These are phyloP conservation scores for Casuarina cunninghamiana DNA, from an alignment of 306 rosid species.

Conservation along the genomic window DNA sequence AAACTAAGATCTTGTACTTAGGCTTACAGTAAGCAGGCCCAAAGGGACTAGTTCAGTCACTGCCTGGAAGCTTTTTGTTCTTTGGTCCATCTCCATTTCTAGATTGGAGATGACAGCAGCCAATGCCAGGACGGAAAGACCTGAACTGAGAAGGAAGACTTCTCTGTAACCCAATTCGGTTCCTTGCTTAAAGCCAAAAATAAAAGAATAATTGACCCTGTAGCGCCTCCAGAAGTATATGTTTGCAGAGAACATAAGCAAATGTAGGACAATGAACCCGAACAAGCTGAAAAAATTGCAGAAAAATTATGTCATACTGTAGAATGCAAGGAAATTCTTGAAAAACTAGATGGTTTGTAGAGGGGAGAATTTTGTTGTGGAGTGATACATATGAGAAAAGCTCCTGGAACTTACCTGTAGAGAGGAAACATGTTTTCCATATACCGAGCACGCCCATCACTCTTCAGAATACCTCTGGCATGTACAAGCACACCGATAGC, in stretches of 20 bases:
- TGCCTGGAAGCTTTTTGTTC: slow-evolving; percentile 24
- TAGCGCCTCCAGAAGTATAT: slow-evolving; percentile 70
- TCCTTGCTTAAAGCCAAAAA: slow-evolving; percentile 77
- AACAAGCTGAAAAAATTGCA: slow-evolving; percentile 53
- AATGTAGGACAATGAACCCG: slow-evolving; percentile 64
- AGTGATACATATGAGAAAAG: background rate
- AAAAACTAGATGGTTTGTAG: background rate
- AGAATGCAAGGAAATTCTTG: background rate
- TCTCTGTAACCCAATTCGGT: slow-evolving; percentile 67
- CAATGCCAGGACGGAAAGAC: slow-evolving; percentile 44
- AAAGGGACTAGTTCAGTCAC: slow-evolving; percentile 62
- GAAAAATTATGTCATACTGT: slow-evolving; percentile 1
- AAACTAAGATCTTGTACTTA: background rate
- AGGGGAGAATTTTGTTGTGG: background rate
- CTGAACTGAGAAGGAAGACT: slow-evolving; percentile 53
- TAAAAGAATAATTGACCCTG: slow-evolving; percentile 68
- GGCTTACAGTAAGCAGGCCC: slow-evolving; percentile 57
- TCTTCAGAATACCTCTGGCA: slow-evolving; percentile 49
- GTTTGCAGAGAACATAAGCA: slow-evolving; percentile 50
- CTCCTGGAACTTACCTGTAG: slow-evolving; percentile 49
- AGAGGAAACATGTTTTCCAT: slow-evolving; percentile 77
- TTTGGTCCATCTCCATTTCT: slow-evolving; percentile 50
- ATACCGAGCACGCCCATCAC: slow-evolving; percentile 29
- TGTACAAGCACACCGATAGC: slow-evolving; percentile 52
- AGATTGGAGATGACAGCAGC: slow-evolving; percentile 52